phyloP scores from a whole-genome alignment of 2,329 filamentous ascomycete genomes.

The Colletotrichum tabaci region DNA sequence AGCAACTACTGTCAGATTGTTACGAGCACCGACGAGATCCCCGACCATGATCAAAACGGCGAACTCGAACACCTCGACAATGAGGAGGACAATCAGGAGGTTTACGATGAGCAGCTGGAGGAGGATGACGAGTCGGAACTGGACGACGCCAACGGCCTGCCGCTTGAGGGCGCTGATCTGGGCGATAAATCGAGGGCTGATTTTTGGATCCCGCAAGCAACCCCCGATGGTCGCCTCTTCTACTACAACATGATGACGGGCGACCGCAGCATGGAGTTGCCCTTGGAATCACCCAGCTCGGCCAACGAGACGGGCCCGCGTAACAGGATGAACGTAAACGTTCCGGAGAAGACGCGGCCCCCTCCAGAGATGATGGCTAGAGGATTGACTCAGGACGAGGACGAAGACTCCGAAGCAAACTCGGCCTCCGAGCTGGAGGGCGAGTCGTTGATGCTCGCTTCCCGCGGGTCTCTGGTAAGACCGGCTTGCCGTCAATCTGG shows the following conservation, averaged over 20 bases:
- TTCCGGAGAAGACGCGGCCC: constrained; percentile 91
- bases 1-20: constrained; percentile 98
- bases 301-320: constrained; percentile 86
- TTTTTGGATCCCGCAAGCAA: constrained; percentile 99
- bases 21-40: constrained; percentile 80
- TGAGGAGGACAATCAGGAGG: constrained; percentile 74
- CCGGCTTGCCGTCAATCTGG: background rate
- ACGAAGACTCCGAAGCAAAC: constrained; percentile 86
- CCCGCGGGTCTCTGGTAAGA: constrained; percentile 78
- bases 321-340: constrained; percentile 88
- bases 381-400: constrained; percentile 85
- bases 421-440: constrained; percentile 92
- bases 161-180: constrained; percentile 76
- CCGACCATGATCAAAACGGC: constrained; percentile 71
- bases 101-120: constrained; percentile 78
- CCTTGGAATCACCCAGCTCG: constrained; percentile 89
- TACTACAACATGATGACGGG: constrained; percentile 99
- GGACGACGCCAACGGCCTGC: constrained; percentile 73
- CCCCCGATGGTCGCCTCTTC: constrained; percentile 90
- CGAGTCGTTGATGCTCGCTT: constrained; percentile 77
- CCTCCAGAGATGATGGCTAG: constrained; percentile 93
- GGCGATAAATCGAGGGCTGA: constrained; percentile 86
- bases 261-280: constrained; percentile 93
- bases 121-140: constrained; percentile 75
- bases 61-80: constrained; percentile 71